Base-by-base conservation (phyloP, 176 grass and related monocot species). In the Musa troglodytarum region DNA sequence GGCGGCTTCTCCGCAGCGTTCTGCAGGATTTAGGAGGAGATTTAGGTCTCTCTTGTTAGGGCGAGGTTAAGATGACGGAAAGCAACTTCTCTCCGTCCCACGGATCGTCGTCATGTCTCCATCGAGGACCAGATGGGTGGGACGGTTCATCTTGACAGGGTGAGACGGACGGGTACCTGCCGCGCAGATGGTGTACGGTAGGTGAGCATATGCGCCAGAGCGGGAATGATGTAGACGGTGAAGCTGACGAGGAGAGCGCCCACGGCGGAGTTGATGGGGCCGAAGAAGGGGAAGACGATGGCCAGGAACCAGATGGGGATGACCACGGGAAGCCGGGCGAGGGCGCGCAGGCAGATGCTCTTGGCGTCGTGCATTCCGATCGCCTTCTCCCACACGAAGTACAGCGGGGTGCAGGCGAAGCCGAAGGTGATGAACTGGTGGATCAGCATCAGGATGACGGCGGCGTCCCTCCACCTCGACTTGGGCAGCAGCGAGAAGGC, bases 391-490 rank as follows among this genome's bases (percentile, higher is more conserved):
- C 90, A 92, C 76, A 92, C 90, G 84, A 89, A 92, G 90, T 89
- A 92, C 79, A 92, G 90, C 76, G 90, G 90, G 0, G 86, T 89
- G 86, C 86, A 89, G 0, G 90, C 90, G 84, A 92, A 92, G 62
- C 90, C 90, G 79, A 92, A 92, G 34, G 90, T 92, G 86, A 92
- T 92, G 90, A 92, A 92, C 89, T 92, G 89, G 89, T 92, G 89
- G 74, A 92, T 78, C 21, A 92, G 89, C 89, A 92, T 92, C 17
- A 92, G 85, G 49, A 92, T 26, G 25, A 92, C 89, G 52, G 89
- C 89, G 49, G 81, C 70, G 78, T 92, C 89, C 64, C 85, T 76
- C 83, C 85, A 90, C 76, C 65, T 50, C 3, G 85, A 52, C 43
- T 52, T 65, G 34, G 89, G 89, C 49, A 92, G 83, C 77, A 92